Conservation (phyloP, 208 protist genomes). For the Tritrichomonas foetus region DNA sequence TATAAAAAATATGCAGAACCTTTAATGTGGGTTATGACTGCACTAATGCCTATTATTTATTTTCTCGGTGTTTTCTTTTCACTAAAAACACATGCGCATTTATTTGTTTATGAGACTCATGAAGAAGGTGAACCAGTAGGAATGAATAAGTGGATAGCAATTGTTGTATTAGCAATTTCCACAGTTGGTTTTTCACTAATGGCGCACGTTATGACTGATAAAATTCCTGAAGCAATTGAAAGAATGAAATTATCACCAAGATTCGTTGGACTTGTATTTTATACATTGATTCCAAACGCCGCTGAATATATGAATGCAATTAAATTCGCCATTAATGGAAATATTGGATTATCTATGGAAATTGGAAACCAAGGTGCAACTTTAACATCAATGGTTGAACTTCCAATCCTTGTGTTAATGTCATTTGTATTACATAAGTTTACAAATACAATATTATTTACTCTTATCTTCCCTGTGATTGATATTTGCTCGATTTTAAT, state of each 20-base stretch:
- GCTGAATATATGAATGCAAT: constrained; percentile 36
- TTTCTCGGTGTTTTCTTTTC: neutral
- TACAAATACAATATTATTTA: neutral
- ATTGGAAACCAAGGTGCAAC: constrained; percentile 24
- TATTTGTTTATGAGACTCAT: neutral
- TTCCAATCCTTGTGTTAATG: neutral
- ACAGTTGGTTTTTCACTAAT: neutral
- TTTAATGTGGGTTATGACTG: neutral
- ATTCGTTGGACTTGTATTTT: constrained; percentile 10
- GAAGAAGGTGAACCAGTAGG: neutral
- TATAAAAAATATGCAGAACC: neutral
- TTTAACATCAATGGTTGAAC: neutral
- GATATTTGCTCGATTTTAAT: neutral
- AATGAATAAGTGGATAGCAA: neutral
- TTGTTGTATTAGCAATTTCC: neutral
- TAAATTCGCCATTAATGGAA: constrained; percentile 34
- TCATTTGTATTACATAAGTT: neutral
- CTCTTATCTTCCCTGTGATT: neutral
- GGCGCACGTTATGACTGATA: constrained; percentile 37
- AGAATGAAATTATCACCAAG: neutral
- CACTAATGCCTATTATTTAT: neutral
- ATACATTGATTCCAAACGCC: constrained; percentile 30
- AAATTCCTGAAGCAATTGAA: constrained; percentile 10
- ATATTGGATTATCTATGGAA: constrained; percentile 36
- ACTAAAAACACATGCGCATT: neutral